Percentiles rank a stretch among this genome's conserved stretches.
These are phyloP conservation scores for Epichloe typhina DNA, from an alignment of 2,329 filamentous ascomycete species.

Conservation along the genomic window DNA sequence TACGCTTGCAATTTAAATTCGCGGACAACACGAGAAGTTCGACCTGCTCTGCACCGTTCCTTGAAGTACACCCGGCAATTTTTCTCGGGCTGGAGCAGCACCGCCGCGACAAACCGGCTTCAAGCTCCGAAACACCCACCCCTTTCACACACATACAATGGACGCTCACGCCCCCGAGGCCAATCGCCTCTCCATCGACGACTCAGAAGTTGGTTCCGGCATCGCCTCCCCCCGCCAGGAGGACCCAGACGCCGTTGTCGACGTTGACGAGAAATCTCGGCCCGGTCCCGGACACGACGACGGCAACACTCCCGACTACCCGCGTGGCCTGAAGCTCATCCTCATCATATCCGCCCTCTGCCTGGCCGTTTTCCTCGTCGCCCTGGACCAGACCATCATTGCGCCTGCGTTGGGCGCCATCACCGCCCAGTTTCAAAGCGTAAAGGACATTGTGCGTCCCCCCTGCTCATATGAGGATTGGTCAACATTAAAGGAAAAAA, in stretches of 20 bases:
- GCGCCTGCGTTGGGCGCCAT: conserved; percentile 40
- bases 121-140: too few species aligned
- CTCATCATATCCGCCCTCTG: conserved; percentile 32
- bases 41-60: too few species aligned
- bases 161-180: neutral
- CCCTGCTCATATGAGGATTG: conserved; percentile 3
- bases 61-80: too few species aligned
- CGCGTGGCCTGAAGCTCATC: conserved; percentile 23
- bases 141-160: neutral
- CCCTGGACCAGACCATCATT: conserved; percentile 39
- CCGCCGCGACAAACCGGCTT: too few species aligned
- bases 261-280: conserved; percentile 1
- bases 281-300: conserved; percentile 3
- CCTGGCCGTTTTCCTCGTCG: conserved; percentile 34
- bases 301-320: conserved; percentile 20
- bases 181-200: conserved; percentile 16
- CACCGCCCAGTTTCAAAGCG: conserved; percentile 29
- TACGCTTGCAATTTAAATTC: too few species aligned
- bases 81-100: too few species aligned
- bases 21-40: too few species aligned
- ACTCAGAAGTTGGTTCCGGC: conserved; percentile 18
- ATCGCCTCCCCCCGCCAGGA: conserved; percentile 4
- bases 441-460: conserved; percentile 31
- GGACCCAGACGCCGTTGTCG: neutral
- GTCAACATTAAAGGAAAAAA: too few species aligned